phyloP scores from a whole-genome alignment of 1,139 yeast genomes.

The Tardiomyces digboiensis region DNA sequence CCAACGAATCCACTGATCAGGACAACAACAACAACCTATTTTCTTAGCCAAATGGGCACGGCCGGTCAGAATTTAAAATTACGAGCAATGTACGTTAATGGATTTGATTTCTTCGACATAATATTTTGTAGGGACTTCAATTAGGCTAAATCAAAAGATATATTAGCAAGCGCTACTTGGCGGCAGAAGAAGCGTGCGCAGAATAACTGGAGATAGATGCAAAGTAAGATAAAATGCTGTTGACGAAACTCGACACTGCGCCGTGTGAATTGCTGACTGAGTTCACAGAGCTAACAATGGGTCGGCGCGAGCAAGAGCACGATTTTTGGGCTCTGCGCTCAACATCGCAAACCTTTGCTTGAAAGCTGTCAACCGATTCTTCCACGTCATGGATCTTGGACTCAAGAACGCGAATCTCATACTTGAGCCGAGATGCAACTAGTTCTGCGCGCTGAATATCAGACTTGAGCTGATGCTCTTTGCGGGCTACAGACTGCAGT shows the following conservation, averaged over 20 bases:
- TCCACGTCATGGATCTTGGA: slow-evolving; percentile 77
- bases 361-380: slow-evolving; percentile 49
- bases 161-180: too few relatives aligned
- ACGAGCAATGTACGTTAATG: too few relatives aligned
- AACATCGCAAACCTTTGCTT: slow-evolving; percentile 15
- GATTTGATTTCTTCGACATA: too few relatives aligned
- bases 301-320: neutral
- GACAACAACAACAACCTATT: slow-evolving; percentile 12
- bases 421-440: slow-evolving; percentile 64
- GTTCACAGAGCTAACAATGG: too few relatives aligned
- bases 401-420: slow-evolving; percentile 65
- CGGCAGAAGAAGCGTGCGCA: slow-evolving; percentile 1
- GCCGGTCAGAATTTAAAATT: too few relatives aligned
- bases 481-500: slow-evolving; percentile 28
- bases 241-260: neutral
- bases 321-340: slow-evolving; percentile 4
- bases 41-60: too few relatives aligned
- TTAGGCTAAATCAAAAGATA: too few relatives aligned
- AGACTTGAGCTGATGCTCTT: slow-evolving; percentile 30
- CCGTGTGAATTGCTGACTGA: too few relatives aligned
- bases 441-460: slow-evolving; percentile 58
- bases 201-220: neutral
- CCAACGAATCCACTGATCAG: slow-evolving; percentile 31
- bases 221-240: neutral
- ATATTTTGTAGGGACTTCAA: too few relatives aligned